These are phyloP conservation scores for Diphasiastrum complanatum DNA, from an alignment of 83 land plant genomes.

Conservation along the genomic window DNA sequence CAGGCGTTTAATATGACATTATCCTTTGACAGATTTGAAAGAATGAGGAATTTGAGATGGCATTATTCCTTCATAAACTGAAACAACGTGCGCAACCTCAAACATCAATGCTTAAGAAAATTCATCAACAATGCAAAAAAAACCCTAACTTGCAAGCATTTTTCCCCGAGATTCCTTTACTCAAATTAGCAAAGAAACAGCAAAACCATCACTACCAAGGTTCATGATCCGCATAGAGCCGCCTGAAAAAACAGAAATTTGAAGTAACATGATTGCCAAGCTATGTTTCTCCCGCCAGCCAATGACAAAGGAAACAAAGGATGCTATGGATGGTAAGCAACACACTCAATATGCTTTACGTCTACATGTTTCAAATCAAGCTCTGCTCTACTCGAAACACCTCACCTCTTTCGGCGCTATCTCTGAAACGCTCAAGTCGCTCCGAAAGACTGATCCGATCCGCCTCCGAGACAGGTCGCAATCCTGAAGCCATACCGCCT, in stretches of 20 bases:
- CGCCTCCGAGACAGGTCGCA: conserved; percentile 40
- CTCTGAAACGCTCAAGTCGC: conserved; percentile 42
- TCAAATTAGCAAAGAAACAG: too few species aligned
- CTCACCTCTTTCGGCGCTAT: conserved; percentile 36
- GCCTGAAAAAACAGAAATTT: not conserved
- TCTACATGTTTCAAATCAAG: not conserved
- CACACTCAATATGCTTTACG: not conserved
- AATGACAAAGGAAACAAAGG: not conserved
- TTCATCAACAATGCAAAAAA: too few species aligned
- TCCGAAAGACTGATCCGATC: conserved; percentile 45
- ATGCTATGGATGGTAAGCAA: not conserved
- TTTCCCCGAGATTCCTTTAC: too few species aligned
- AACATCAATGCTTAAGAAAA: too few species aligned
- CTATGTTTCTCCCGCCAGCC: not conserved
- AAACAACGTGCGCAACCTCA: too few species aligned
- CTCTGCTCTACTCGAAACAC: not conserved
- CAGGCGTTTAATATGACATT: too few species aligned
- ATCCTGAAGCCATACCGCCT: conserved; percentile 16
- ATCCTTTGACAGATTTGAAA: too few species aligned
- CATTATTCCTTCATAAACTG: too few species aligned
- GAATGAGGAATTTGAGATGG: too few species aligned
- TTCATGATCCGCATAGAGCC: not conserved
- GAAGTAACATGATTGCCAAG: not conserved
- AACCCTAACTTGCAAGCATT: too few species aligned
- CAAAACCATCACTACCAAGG: too few species aligned